Evolutionary conservation across 495 filamentous ascomycete species (phyloP).

Genomic region (Choiromyces venosus): DNA sequence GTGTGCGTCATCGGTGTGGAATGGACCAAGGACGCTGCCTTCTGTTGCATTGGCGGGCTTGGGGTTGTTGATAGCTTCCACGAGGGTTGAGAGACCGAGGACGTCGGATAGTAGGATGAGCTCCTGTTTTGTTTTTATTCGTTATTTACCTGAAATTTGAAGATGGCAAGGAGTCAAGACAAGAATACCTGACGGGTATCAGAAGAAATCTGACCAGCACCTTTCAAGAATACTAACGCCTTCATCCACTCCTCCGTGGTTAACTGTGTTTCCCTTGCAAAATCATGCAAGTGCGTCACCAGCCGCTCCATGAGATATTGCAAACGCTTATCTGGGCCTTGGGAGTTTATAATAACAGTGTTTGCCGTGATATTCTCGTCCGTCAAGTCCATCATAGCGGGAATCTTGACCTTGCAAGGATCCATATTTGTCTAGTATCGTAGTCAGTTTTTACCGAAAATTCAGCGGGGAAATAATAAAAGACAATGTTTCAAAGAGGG

Average conservation of each 20-base stretch:
- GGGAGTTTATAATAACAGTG: slow-evolving; percentile 66
- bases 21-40: slow-evolving; percentile 84
- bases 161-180: not conserved
- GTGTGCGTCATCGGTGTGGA: slow-evolving; percentile 86
- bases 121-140: slow-evolving; percentile 52
- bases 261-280: slow-evolving; percentile 72
- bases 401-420: slow-evolving; percentile 51
- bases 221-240: slow-evolving; percentile 63
- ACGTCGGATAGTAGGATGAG: slow-evolving; percentile 93
- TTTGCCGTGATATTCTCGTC: slow-evolving; percentile 81
- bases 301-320: slow-evolving; percentile 68
- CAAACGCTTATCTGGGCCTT: slow-evolving; percentile 58
- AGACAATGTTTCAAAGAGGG: too few relatives aligned
- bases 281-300: slow-evolving; percentile 76
- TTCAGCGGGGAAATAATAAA: too few relatives aligned
- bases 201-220: slow-evolving; percentile 65
- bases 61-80: slow-evolving; percentile 88
- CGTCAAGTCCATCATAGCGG: slow-evolving; percentile 65
- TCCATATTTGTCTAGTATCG: slow-evolving; percentile 52
- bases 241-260: slow-evolving; percentile 76
- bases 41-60: slow-evolving; percentile 71
- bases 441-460: too few relatives aligned
- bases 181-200: slow-evolving; percentile 60
- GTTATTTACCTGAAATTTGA: not conserved
- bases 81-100: slow-evolving; percentile 80